Evolutionary conservation across 2,329 filamentous ascomycete genomes (phyloP).

Genomic region (Pyrenochaeta sp.): DNA sequence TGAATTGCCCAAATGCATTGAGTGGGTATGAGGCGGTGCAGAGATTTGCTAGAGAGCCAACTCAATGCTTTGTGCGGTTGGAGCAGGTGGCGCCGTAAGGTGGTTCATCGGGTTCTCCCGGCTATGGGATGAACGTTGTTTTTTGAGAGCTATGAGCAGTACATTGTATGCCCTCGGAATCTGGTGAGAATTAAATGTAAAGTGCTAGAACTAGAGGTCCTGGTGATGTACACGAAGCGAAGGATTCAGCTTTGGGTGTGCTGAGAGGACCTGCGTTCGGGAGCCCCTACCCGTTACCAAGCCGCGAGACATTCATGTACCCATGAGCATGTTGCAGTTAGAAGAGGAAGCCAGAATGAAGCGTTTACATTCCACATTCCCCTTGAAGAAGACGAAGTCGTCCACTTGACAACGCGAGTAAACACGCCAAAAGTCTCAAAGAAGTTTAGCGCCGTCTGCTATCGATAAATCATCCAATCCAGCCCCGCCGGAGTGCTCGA

Average conservation of each 20-base stretch:
- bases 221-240: neutral
- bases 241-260: neutral
- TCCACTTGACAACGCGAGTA: neutral
- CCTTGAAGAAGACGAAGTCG: neutral
- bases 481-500: neutral
- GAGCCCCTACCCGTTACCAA: neutral
- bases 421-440: neutral
- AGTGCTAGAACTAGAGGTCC: too few species aligned
- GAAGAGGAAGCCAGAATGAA: too few species aligned
- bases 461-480: neutral
- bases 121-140: neutral
- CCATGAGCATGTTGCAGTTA: neutral
- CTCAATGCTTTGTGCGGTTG: conserved; percentile 3
- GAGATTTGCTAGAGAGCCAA: conserved; percentile 7
- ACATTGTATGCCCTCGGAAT: too few species aligned
- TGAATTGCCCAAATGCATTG: neutral
- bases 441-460: neutral
- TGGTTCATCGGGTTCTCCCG: neutral
- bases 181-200: too few species aligned
- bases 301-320: neutral
- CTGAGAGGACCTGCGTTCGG: neutral
- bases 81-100: neutral
- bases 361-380: too few species aligned
- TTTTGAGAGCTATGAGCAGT: neutral
- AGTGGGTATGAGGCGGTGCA: conserved; percentile 5